These are phyloP conservation scores for Aechmea fasciata DNA, from an alignment of 176 grass and related monocot genomes.

Conservation along the genomic window DNA sequence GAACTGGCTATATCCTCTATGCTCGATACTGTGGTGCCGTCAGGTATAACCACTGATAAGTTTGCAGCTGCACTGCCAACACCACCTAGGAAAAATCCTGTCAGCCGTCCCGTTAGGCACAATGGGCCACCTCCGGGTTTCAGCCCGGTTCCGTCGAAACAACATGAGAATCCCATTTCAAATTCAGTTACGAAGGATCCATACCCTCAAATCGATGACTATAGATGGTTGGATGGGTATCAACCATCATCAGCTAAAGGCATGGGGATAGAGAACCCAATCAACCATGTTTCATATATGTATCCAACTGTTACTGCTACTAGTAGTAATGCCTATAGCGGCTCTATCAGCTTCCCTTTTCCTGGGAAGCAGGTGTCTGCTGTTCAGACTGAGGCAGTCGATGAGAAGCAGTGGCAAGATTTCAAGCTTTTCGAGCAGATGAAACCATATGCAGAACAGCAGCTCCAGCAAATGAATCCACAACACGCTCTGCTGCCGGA, in stretches of 20 bases:
- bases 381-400: conserved; percentile 10
- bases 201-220: conserved; percentile 47
- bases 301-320: conserved; percentile 26
- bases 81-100: conserved; percentile 54
- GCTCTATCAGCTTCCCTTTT: conserved; percentile 42
- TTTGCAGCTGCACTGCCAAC: conserved; percentile 29
- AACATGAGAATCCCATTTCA: conserved; percentile 41
- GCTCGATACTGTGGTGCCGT: conserved; percentile 39
- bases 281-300: conserved; percentile 25
- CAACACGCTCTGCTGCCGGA: conserved; percentile 37
- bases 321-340: conserved; percentile 30
- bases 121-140: conserved; percentile 82
- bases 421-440: conserved; percentile 74
- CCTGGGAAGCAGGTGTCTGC: conserved; percentile 42
- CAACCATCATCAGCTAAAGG: conserved; percentile 26
- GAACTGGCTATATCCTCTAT: conserved; percentile 34
- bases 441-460: conserved; percentile 39
- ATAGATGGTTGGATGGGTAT: conserved; percentile 61
- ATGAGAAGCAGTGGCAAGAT: conserved; percentile 65
- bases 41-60: conserved; percentile 33
- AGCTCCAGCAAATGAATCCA: conserved; percentile 39
- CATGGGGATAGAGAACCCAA: conserved; percentile 3
- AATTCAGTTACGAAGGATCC: conserved; percentile 22
- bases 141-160: conserved; percentile 39
- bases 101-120: conserved; percentile 63